These are phyloP conservation scores for Brettanomyces custersianus DNA, from an alignment of 805 yeast species.

Conservation along the genomic window DNA sequence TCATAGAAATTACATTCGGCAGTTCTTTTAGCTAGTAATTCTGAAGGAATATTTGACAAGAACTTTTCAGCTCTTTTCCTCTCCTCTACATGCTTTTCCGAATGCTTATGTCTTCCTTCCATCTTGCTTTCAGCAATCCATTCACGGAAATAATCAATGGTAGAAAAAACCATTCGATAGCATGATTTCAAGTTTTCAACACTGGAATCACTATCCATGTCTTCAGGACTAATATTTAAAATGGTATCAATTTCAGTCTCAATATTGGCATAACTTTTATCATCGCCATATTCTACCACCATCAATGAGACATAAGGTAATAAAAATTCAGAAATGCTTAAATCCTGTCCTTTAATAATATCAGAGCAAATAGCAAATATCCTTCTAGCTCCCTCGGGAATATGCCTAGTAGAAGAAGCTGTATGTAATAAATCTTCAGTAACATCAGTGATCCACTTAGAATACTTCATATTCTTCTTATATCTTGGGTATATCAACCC, in stretches of 20 bases:
- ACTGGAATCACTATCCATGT: conserved; percentile 40
- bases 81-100: conserved; percentile 1
- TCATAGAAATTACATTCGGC: conserved; percentile 81
- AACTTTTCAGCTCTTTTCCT: conserved; percentile 34
- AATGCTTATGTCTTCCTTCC: conserved; percentile 12
- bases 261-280: conserved; percentile 34
- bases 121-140: conserved; percentile 46
- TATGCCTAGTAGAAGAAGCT: conserved; percentile 15
- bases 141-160: conserved; percentile 75
- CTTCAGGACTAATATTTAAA: conserved; percentile 37
- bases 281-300: conserved; percentile 25
- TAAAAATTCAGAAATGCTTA: conserved; percentile 57
- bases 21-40: conserved; percentile 66
- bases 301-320: conserved; percentile 70
- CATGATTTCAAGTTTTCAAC: conserved; percentile 53
- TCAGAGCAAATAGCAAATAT: conserved; percentile 58
- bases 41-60: conserved; percentile 51
- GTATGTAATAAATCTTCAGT: conserved; percentile 57
- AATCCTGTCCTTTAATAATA: conserved; percentile 60
- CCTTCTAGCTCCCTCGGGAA: conserved; percentile 24
- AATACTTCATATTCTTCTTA: conserved; percentile 43
- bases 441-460: conserved; percentile 64
- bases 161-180: conserved; percentile 65
- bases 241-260: conserved; percentile 52
- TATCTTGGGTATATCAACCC: conserved; percentile 57